Conservation (phyloP, 306 rosid genomes). For the Oxytropis ochrocephala region DNA sequence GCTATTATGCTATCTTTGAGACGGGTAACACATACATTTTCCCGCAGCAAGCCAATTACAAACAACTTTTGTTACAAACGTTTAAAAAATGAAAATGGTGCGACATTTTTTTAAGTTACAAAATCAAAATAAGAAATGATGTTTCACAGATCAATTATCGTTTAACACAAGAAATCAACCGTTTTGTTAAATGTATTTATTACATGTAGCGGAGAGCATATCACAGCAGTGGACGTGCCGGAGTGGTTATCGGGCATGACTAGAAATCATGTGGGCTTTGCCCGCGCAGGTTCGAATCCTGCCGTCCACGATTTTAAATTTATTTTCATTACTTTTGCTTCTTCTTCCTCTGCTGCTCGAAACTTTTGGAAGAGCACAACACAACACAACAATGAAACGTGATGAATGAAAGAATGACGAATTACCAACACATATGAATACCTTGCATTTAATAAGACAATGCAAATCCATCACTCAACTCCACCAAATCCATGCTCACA, state of each 20-base stretch:
- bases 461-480: slow-evolving; percentile 50
- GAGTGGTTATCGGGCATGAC: slow-evolving; percentile 84
- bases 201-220: no score
- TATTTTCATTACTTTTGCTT: neutral
- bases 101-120: no score
- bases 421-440: neutral
- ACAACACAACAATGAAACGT: neutral
- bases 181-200: no score
- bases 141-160: no score
- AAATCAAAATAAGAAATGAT: no score
- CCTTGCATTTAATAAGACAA: slow-evolving; percentile 17
- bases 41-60: no score
- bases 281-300: slow-evolving; percentile 80
- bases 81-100: no score
- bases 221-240: slow-evolving; percentile 36
- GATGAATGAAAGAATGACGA: neutral
- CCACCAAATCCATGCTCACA: slow-evolving; percentile 43
- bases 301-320: slow-evolving; percentile 33
- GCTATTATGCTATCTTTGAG: no score
- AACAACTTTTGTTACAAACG: no score
- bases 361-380: neutral
- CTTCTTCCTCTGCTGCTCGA: neutral
- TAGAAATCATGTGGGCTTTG: slow-evolving; percentile 75
- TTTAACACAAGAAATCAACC: no score
- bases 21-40: no score